Percentiles rank a stretch among this genome's conserved stretches.
Conservation (phyloP, 2,329 filamentous ascomycete species). For the Arthrobotrys pseudoclavata region DNA sequence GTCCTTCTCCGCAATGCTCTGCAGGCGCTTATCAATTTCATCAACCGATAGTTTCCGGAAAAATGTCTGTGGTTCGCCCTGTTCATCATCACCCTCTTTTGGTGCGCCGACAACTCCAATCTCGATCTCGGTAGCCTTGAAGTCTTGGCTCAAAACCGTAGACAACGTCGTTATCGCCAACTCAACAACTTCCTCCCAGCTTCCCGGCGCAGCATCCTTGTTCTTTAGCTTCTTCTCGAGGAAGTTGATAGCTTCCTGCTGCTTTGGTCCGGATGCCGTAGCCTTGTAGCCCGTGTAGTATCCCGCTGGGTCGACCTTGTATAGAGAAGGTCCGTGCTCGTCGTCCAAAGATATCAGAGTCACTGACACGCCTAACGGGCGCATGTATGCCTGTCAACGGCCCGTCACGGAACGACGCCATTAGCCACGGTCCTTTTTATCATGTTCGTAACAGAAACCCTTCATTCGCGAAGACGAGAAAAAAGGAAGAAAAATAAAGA, state of each 20-base stretch:
- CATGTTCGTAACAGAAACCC: constrained; percentile 42
- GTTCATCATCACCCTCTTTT: constrained; percentile 73
- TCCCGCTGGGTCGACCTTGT: constrained; percentile 97
- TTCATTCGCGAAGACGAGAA: constrained; percentile 31
- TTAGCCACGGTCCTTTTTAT: constrained; percentile 57
- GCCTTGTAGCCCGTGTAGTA: constrained; percentile 99
- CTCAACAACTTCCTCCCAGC: constrained; percentile 98
- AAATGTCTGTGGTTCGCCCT: constrained; percentile 78
- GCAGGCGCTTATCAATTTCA: constrained; percentile 97
- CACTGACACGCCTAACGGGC: constrained; percentile 93
- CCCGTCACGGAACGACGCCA: constrained; percentile 50
- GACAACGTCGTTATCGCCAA: constrained; percentile 94
- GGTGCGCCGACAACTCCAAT: constrained; percentile 94
- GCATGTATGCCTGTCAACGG: constrained; percentile 85
- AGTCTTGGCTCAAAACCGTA: constrained; percentile 97
- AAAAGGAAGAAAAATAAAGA: not conserved
- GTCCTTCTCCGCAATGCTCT: constrained; percentile 99
- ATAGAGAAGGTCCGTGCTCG: constrained; percentile 92
- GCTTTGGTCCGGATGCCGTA: constrained; percentile 95
- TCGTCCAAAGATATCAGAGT: constrained; percentile 94
- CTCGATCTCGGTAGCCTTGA: constrained; percentile 99
- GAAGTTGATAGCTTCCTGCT: constrained; percentile 98
- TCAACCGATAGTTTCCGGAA: constrained; percentile 95
- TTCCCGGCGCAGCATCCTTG: constrained; percentile 92
- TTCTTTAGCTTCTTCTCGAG: constrained; percentile 99